A percentile compares a stretch with the other conserved stretches of the same genome.
These are phyloP conservation scores for Willaertia magna DNA, from an alignment of 208 protist species.

Conservation along the genomic window DNA sequence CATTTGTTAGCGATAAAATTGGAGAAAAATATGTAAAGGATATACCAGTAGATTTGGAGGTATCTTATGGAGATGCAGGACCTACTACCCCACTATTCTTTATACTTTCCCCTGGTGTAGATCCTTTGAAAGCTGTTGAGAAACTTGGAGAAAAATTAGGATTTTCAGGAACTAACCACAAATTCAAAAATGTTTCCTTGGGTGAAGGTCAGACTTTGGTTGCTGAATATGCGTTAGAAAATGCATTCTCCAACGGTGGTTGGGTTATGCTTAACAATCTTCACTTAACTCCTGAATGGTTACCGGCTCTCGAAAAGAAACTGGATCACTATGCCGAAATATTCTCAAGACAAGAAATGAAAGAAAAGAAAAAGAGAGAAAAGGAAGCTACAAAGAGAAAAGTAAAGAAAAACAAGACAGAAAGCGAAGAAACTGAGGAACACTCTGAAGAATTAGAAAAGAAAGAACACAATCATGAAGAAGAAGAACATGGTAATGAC, in stretches of 20 bases:
- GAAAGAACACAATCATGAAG: background rate
- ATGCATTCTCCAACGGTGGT: constrained; percentile 69
- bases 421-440: background rate
- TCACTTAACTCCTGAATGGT: constrained; percentile 84
- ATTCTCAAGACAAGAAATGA: constrained; percentile 69
- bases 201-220: constrained; percentile 94
- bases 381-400: constrained; percentile 41
- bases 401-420: background rate
- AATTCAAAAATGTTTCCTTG: constrained; percentile 88
- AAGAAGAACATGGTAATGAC: constrained; percentile 19
- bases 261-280: constrained; percentile 97
- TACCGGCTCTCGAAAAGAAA: constrained; percentile 84
- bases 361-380: constrained; percentile 62
- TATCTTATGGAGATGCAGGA: constrained; percentile 81
- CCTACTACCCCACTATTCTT: constrained; percentile 93
- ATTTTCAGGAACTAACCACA: constrained; percentile 82
- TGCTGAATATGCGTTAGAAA: constrained; percentile 82
- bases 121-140: constrained; percentile 86
- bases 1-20: constrained; percentile 78
- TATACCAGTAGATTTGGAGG: constrained; percentile 74
- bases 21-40: constrained; percentile 83
- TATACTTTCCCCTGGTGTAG: constrained; percentile 95
- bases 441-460: background rate
- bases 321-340: constrained; percentile 76
- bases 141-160: constrained; percentile 79